Evolutionary conservation across 2,329 filamentous ascomycete species (phyloP).

Genomic region (Fusarium mexicanum): DNA sequence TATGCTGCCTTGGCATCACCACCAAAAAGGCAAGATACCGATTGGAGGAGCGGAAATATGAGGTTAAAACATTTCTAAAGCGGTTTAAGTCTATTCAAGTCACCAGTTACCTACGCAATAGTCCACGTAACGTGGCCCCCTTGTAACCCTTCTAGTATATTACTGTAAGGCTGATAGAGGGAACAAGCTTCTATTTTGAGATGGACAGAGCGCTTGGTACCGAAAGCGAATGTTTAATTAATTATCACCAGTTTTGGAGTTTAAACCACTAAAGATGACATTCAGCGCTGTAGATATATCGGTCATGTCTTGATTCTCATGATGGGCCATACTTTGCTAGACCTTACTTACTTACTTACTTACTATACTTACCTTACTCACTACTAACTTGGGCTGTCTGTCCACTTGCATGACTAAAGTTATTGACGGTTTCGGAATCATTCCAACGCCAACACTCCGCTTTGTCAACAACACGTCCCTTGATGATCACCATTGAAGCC

Average conservation of each 20-base stretch:
- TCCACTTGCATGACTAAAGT: neutral
- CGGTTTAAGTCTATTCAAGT: neutral
- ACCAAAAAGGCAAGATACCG: neutral
- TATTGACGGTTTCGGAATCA: neutral
- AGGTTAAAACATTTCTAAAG: neutral
- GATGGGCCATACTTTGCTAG: no score
- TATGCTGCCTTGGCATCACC: neutral
- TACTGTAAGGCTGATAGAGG: neutral
- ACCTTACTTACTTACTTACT: no score
- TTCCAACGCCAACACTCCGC: neutral
- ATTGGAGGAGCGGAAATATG: neutral
- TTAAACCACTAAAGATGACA: neutral
- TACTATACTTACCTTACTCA: neutral
- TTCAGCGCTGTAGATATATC: neutral
- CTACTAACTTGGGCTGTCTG: neutral
- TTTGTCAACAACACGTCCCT: neutral
- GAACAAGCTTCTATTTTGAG: conserved; percentile 14
- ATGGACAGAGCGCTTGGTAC: neutral
- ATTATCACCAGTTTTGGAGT: neutral
- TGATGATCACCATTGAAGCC: neutral
- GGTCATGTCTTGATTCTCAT: neutral
- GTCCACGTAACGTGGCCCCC: neutral
- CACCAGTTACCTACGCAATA: neutral
- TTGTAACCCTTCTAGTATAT: neutral
- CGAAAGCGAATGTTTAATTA: neutral